Percentiles rank a stretch among this genome's conserved stretches.
Conservation (phyloP, 2,329 filamentous ascomycete genomes). For the Ophiostoma novo-ulmi region DNA sequence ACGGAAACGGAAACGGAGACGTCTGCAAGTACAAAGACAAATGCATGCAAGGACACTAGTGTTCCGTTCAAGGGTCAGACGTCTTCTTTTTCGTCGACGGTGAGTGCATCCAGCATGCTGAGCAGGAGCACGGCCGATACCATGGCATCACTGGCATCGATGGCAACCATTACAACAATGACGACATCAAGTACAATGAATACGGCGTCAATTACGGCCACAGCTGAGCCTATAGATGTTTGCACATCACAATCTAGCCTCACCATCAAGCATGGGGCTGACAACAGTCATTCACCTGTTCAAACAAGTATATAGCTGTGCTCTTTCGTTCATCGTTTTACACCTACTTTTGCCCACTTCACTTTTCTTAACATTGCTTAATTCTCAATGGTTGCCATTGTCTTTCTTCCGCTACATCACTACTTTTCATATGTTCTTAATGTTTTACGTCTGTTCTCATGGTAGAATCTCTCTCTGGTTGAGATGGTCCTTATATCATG, state of each 20-base stretch:
- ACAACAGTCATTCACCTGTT: neutral
- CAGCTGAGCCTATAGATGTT: neutral
- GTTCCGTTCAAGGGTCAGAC: neutral
- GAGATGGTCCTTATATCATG: neutral
- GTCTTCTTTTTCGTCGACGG: conserved; percentile 17
- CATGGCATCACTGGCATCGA: neutral
- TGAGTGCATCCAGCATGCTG: conserved; percentile 17
- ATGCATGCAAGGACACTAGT: neutral
- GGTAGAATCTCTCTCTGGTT: neutral
- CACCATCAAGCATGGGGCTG: neutral
- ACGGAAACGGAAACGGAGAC: neutral
- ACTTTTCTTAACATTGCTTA: neutral
- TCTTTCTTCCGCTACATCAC: too few relatives aligned
- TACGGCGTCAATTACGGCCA: neutral
- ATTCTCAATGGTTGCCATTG: too few relatives aligned
- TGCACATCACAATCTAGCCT: neutral
- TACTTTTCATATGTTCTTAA: too few relatives aligned
- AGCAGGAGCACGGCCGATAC: conserved; percentile 21
- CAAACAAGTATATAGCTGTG: neutral
- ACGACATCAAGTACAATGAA: neutral
- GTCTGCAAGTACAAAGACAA: neutral
- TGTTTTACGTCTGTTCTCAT: too few relatives aligned
- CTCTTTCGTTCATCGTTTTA: neutral
- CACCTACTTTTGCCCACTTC: neutral
- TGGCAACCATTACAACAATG: neutral